A percentile compares a stretch with the other conserved stretches of the same genome.
Conservation (phyloP, 2,329 filamentous ascomycete species). For the Shiraia bambusicola region DNA sequence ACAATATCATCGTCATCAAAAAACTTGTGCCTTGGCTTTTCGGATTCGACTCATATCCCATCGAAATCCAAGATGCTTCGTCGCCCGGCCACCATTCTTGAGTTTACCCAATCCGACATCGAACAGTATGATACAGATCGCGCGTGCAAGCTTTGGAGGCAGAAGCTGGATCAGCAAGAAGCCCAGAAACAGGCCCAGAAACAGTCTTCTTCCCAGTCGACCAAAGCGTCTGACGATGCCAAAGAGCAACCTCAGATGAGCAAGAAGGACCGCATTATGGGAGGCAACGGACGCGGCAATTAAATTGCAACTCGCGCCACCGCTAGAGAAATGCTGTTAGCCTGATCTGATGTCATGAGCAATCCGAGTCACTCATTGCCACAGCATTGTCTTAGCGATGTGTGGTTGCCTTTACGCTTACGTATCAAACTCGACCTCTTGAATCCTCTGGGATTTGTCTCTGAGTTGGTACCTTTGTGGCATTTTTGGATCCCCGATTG, state of each 20-base stretch:
- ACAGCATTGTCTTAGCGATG: too few species aligned
- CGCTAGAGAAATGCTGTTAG: neutral
- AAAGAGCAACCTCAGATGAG: constrained; percentile 12
- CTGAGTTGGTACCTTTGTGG: too few species aligned
- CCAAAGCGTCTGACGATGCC: constrained; percentile 17
- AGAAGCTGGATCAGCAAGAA: too few species aligned
- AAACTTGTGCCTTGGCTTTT: too few species aligned
- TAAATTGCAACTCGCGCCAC: constrained; percentile 2
- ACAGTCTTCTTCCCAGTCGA: constrained; percentile 19
- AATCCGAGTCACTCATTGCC: too few species aligned
- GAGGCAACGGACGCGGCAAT: constrained; percentile 16
- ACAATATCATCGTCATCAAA: too few species aligned
- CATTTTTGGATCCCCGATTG: too few species aligned
- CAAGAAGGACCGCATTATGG: constrained; percentile 39
- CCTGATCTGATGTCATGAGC: neutral
- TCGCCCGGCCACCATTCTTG: constrained; percentile 66
- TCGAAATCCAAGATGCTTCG: constrained; percentile 57
- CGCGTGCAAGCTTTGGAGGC: constrained; percentile 35
- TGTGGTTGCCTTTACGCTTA: too few species aligned
- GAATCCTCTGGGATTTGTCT: too few species aligned
- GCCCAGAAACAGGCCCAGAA: constrained; percentile 13
- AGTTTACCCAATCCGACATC: constrained; percentile 69
- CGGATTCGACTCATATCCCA: neutral
- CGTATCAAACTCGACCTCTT: too few species aligned
- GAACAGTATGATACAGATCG: constrained; percentile 68